Conservation (phyloP, 2,329 filamentous ascomycete species). For the Diaporthe velutina region DNA sequence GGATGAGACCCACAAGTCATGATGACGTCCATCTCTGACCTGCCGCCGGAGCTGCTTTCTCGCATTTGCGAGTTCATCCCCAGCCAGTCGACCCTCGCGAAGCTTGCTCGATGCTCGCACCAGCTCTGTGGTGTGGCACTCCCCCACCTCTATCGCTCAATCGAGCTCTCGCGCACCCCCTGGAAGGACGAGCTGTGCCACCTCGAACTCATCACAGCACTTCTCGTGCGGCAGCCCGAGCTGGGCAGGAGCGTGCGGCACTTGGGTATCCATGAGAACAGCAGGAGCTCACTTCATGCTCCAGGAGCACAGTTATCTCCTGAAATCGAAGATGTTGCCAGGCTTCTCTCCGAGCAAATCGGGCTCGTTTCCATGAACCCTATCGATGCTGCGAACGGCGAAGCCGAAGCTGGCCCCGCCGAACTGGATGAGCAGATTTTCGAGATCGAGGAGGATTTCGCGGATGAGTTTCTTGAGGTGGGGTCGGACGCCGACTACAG, state of each 20-base stretch:
- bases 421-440: slow-evolving; percentile 14
- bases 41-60: slow-evolving; percentile 28
- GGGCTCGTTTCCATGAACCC: background rate
- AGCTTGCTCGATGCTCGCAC: slow-evolving; percentile 23
- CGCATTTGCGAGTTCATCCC: slow-evolving; percentile 32
- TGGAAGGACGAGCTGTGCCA: slow-evolving; percentile 19
- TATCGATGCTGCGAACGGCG: background rate
- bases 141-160: slow-evolving; percentile 19
- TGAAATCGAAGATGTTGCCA: background rate
- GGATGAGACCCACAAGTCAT: background rate
- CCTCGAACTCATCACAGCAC: slow-evolving; percentile 27
- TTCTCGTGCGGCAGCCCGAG: slow-evolving; percentile 23
- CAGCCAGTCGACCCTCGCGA: slow-evolving; percentile 28
- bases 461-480: slow-evolving; percentile 1
- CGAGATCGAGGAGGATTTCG: slow-evolving; percentile 13
- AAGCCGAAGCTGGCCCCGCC: background rate
- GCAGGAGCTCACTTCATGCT: background rate
- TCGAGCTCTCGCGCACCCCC: slow-evolving; percentile 24
- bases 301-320: background rate
- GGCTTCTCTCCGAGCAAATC: background rate
- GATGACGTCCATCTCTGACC: slow-evolving; percentile 22
- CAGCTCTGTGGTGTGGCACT: slow-evolving; percentile 24
- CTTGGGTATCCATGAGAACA: slow-evolving; percentile 20
- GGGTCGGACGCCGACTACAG: slow-evolving; percentile 19
- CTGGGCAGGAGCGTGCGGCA: slow-evolving; percentile 28